phyloP scores from a whole-genome alignment of 306 rosid species.

The Astragalus glycyphyllos region DNA sequence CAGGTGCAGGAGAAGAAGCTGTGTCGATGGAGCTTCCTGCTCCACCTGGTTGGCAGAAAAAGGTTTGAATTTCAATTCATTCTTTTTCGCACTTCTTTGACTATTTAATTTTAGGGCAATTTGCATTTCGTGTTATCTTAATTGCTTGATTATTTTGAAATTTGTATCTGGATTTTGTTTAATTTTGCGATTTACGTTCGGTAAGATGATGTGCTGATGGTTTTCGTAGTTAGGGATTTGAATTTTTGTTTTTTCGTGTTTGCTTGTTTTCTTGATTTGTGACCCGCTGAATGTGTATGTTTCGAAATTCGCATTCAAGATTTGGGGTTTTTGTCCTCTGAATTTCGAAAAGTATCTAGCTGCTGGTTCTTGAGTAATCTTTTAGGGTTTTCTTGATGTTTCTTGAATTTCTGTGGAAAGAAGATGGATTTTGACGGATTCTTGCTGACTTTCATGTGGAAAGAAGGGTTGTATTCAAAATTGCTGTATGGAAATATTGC shows the following conservation, averaged over 20 bases:
- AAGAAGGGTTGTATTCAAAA: conserved; percentile 27
- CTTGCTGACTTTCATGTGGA: conserved; percentile 4
- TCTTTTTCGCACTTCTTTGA: conserved; percentile 23
- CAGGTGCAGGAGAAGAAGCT: conserved; percentile 61
- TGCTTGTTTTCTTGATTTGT: conserved; percentile 43
- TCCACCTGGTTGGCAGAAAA: conserved; percentile 95
- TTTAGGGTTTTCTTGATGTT: conserved; percentile 42
- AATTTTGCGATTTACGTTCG: conserved; percentile 39
- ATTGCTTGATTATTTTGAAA: conserved; percentile 20
- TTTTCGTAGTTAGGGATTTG: conserved; percentile 54
- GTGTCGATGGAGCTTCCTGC: conserved; percentile 91
- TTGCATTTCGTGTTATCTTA: conserved; percentile 2
- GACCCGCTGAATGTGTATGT: conserved; percentile 14
- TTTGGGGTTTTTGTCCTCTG: conserved; percentile 42
- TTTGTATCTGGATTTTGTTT: conserved; percentile 38
- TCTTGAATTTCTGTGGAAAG: background rate
- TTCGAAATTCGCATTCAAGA: conserved; percentile 31
- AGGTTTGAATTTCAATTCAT: conserved; percentile 56
- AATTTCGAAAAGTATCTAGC: conserved; percentile 34
- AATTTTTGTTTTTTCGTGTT: conserved; percentile 5
- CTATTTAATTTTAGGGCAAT: conserved; percentile 27
- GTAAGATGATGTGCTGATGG: conserved; percentile 38
- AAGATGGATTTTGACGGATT: conserved; percentile 32
- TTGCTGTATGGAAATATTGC: conserved; percentile 10
- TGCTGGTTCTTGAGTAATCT: conserved; percentile 5